A percentile compares a stretch with the other conserved stretches of the same genome.
Evolutionary conservation across 805 yeast species (phyloP).

Genomic region (Kazachstania kunashirensis): DNA sequence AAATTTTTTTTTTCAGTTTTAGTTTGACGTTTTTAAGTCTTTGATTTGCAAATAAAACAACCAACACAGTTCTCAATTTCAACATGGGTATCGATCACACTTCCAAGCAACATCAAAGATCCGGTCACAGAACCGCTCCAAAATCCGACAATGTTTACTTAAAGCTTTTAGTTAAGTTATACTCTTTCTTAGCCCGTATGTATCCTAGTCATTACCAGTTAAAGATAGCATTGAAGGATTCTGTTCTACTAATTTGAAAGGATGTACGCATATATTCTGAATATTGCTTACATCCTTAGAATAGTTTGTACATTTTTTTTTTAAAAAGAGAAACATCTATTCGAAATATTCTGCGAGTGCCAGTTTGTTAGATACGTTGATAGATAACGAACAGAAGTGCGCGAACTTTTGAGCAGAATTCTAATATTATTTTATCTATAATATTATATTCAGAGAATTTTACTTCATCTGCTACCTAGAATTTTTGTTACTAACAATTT

Average conservation of each 20-base stretch:
- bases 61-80: too few relatives aligned
- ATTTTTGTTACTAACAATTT: conserved; percentile 22
- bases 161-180: conserved; percentile 93
- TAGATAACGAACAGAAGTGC: too few relatives aligned
- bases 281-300: too few relatives aligned
- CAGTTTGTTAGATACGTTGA: too few relatives aligned
- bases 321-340: too few relatives aligned
- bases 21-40: too few relatives aligned
- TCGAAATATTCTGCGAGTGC: conserved; percentile 9
- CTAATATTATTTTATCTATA: conserved; percentile 2
- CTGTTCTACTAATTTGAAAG: conserved; percentile 12
- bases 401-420: conserved; percentile 9
- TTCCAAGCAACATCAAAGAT: conserved; percentile 90
- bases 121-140: conserved; percentile 98
- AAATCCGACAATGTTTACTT: conserved; percentile 99
- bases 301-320: too few relatives aligned
- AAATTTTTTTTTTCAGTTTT: too few relatives aligned
- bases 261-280: too few relatives aligned
- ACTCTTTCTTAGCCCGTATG: conserved; percentile 99
- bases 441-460: background rate
- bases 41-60: too few relatives aligned
- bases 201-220: conserved; percentile 17
- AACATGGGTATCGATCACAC: conserved; percentile 96
- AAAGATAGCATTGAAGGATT: conserved; percentile 14
- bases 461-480: background rate